These are phyloP conservation scores for Cerioporus squamosus DNA, from an alignment of 1,284 basidiomycete genomes.

Conservation along the genomic window DNA sequence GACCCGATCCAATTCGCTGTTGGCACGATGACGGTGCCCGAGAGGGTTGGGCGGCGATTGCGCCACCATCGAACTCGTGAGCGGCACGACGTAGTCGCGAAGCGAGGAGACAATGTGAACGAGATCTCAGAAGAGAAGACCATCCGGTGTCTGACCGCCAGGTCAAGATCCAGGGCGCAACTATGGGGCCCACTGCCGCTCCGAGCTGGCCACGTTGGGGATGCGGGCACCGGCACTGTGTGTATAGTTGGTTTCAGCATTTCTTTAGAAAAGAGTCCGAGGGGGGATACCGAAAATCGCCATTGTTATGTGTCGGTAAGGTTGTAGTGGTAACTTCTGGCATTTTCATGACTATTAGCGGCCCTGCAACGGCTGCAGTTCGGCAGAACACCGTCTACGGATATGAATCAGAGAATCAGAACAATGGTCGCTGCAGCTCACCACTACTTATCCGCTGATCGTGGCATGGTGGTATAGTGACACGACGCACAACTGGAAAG, in stretches of 20 bases:
- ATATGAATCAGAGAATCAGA: too few relatives aligned
- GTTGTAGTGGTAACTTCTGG: background rate
- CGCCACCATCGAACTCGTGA: background rate
- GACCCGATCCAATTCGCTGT: slow-evolving; percentile 5
- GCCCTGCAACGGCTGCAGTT: background rate
- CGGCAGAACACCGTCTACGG: background rate
- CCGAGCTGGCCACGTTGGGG: background rate
- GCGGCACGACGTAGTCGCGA: background rate
- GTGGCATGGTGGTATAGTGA: too few relatives aligned
- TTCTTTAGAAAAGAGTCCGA: background rate
- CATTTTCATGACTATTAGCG: background rate
- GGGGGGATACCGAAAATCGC: background rate
- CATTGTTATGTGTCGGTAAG: background rate
- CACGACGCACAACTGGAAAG: too few relatives aligned
- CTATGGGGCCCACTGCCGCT: background rate
- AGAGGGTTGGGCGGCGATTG: slow-evolving; percentile 6
- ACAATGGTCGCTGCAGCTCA: too few relatives aligned
- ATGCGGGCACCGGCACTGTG: background rate
- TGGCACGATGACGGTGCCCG: slow-evolving; percentile 7
- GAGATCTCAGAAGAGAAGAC: background rate
- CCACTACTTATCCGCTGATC: too few relatives aligned
- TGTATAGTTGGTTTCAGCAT: background rate
- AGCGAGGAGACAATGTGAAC: background rate
- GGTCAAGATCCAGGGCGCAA: background rate
- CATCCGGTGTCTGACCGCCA: background rate